phyloP scores from a whole-genome alignment of 495 filamentous ascomycete genomes.

The Neurospora cerealis region DNA sequence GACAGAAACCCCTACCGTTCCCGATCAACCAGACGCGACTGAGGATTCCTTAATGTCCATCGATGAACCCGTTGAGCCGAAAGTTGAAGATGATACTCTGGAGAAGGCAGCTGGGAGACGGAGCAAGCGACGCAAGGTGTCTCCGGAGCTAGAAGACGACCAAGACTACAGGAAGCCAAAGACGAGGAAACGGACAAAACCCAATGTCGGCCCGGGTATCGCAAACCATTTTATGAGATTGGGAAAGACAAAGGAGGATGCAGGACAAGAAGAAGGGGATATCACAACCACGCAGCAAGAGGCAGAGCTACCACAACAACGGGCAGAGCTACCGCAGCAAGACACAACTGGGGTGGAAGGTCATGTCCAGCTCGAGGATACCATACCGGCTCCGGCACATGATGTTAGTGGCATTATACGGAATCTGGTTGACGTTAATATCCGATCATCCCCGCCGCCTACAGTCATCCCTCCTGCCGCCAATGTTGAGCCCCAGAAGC shows the following conservation, averaged over 20 bases:
- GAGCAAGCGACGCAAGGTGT: conserved; percentile 43
- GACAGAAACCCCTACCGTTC: neutral
- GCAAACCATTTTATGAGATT: conserved; percentile 7
- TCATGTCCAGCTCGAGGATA: neutral
- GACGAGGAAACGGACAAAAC: conserved; percentile 8
- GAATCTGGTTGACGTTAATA: neutral
- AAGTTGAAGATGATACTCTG: neutral
- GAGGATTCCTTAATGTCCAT: neutral
- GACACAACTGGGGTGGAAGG: neutral
- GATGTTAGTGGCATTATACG: neutral
- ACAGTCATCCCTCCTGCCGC: neutral
- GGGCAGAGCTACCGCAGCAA: neutral
- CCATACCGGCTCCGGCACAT: neutral
- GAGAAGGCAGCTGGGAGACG: conserved; percentile 27
- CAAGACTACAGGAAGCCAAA: conserved; percentile 5
- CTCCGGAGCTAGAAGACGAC: conserved; percentile 8
- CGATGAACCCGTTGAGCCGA: neutral
- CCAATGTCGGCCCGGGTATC: conserved; percentile 9
- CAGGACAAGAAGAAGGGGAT: neutral
- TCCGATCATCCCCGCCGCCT: neutral
- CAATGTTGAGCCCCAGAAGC: conserved; percentile 12
- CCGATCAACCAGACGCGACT: neutral
- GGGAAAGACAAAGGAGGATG: neutral
- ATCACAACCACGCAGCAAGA: neutral
- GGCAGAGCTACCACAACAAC: neutral